These are phyloP conservation scores for Wickerhamiella parazyma DNA, from an alignment of 805 yeast genomes.

Conservation along the genomic window DNA sequence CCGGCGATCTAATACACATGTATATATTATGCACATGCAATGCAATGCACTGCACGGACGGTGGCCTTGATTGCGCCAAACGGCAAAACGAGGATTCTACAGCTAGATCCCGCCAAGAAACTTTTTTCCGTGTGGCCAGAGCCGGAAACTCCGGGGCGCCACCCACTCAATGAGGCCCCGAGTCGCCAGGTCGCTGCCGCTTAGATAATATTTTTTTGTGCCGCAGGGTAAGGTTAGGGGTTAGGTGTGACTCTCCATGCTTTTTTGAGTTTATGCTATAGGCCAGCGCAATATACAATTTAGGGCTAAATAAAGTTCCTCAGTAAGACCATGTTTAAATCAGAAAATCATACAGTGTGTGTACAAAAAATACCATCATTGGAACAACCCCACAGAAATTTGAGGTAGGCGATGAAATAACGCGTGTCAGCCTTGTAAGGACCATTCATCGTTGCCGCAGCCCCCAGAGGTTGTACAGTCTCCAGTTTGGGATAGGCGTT, in stretches of 20 bases:
- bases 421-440: conserved; percentile 17
- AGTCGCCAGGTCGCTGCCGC: too few relatives aligned
- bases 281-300: neutral
- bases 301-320: neutral
- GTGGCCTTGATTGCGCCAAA: too few relatives aligned
- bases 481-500: conserved; percentile 12
- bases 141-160: too few relatives aligned
- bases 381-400: conserved; percentile 11
- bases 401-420: conserved; percentile 2
- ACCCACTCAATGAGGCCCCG: too few relatives aligned
- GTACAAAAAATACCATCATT: conserved; percentile 24
- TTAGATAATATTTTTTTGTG: too few relatives aligned
- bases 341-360: conserved; percentile 26
- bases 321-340: conserved; percentile 9
- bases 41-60: neutral
- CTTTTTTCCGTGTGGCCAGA: too few relatives aligned
- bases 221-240: too few relatives aligned
- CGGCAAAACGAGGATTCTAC: too few relatives aligned
- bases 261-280: too few relatives aligned
- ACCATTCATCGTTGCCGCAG: conserved; percentile 18
- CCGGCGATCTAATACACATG: neutral
- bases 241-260: too few relatives aligned
- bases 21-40: neutral
- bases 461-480: conserved; percentile 23
- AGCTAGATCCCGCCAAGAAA: too few relatives aligned